phyloP scores from a whole-genome alignment of 2,329 filamentous ascomycete genomes.

The Teratosphaeria viscida region DNA sequence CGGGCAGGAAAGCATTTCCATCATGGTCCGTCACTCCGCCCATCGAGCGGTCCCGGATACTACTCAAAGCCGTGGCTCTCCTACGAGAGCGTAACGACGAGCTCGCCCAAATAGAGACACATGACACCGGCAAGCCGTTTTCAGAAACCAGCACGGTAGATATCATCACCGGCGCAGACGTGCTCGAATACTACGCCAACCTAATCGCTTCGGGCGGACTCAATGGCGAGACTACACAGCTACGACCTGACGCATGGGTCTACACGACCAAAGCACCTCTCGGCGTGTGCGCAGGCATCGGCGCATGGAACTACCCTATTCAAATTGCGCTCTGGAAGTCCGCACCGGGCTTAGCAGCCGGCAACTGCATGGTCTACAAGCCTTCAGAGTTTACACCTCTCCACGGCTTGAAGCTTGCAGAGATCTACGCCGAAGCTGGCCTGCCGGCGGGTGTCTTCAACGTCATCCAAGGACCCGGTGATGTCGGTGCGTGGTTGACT shows the following conservation, averaged over 20 bases:
- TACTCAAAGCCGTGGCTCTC: constrained; percentile 64
- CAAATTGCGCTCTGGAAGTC: constrained; percentile 89
- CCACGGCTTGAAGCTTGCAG: constrained; percentile 65
- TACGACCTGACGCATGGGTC: constrained; percentile 68
- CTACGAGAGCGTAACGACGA: constrained; percentile 68
- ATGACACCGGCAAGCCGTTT: constrained; percentile 78
- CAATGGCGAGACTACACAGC: constrained; percentile 66
- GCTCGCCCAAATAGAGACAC: constrained; percentile 67
- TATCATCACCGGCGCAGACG: constrained; percentile 71
- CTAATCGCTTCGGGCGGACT: constrained; percentile 66
- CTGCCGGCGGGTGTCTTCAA: constrained; percentile 78
- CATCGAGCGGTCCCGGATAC: constrained; percentile 64
- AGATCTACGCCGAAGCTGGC: constrained; percentile 68
- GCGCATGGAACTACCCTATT: constrained; percentile 87
- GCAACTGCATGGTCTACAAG: constrained; percentile 87
- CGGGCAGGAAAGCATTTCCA: constrained; percentile 61
- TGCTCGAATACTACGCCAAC: constrained; percentile 78
- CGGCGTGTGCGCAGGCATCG: constrained; percentile 77
- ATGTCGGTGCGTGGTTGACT: constrained; percentile 66
- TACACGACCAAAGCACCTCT: constrained; percentile 74
- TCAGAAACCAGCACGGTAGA: constrained; percentile 79
- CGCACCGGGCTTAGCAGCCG: constrained; percentile 71
- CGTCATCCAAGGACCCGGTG: constrained; percentile 69
- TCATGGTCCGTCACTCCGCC: constrained; percentile 67
- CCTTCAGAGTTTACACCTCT: constrained; percentile 78